Evolutionary conservation across 805 yeast genomes (phyloP), one percentile per base, ranked within the genome.

Genomic region (Yarrowia bubula): DNA sequence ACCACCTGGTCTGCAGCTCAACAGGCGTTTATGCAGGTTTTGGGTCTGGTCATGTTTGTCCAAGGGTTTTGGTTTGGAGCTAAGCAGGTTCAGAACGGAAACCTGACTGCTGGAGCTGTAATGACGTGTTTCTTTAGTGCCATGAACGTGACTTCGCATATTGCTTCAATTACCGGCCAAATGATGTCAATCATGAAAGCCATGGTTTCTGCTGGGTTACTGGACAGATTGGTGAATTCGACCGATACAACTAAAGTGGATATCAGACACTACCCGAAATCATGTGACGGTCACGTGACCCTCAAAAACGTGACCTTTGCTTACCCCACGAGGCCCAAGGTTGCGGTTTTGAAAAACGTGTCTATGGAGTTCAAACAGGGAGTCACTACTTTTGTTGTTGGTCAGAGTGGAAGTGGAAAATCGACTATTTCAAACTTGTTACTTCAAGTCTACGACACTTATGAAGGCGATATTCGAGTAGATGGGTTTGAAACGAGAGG

Each of bases 31-130:
- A 74, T 87, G 60, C 83, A 87, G 69, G 75, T 83, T 28, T 69
- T 92, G 4, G 81, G 87, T 0, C 77, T 90, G 42, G 73, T 86
- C 72, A 86, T 92, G 86, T 92, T 93, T 78, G 89, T 92, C 2
- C 97, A 90, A 75, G 96, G 93, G 0, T 89, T 95, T 70, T 92
- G 96, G 90, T 93, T 88, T 76, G 99, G 98, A 1, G 83, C 87
- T 33, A 80, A 79, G 50, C 81, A 89, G 78, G 86, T 91, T 3
- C 74, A 76, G 39, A 74, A 75, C 5, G 84, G 84, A 0, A 78
- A 81, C 8, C 72, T 86, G 13, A 70, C 77, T 0, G 77, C 90
- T 1, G 87, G 89, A 11, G 81, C 85, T 43, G 90, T 93, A 0
- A 77, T 95, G 60, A 87, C 97, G 0, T 88, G 96, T 43, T 91